Evolutionary conservation across 1,284 basidiomycete species (phyloP), one percentile per base, ranked within the genome.

Genomic region (Volvariella surrecta): DNA sequence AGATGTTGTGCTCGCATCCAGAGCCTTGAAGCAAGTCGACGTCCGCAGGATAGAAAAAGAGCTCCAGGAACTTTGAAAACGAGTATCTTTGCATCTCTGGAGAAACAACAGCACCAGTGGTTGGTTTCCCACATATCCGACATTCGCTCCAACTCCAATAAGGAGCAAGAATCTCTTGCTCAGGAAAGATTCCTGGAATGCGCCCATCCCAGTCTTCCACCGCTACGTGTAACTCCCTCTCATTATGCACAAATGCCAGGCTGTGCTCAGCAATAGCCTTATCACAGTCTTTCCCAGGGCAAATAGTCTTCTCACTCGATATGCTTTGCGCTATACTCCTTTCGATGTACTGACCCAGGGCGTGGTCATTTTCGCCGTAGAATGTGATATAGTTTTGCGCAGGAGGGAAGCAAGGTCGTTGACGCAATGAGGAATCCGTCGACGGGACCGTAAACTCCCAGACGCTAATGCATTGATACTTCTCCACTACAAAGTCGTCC

Each of bases 91-190:
- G 90, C 65, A 94, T 92, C 58, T 97, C 93, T 51, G 91, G 84
- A 1, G 91, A 92, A 32, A 98, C 81, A 15, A 85, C 84, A 45
- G 91, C 88, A 58, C 94, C 90, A 0, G 89, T 89, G 15, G 93
- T 93, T 3, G 82, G 81, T 2, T 74, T 79, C 4, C 79, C 79
- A 57, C 92, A 95, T 8, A 84, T 64, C 35, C 86, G 79, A 65
- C 94, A 97, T 39, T 84, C 85, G 59, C 86, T 92, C 91, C 92
- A 97, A 8, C 92, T 95, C 38, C 89, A 88, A 54, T 96, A 83
- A 45, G 82, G 71, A 46, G 93, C 83, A 1, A 79, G 78, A 2
- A 79, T 64, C 19, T 75, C 74, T 39, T 64, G 54, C 50, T 71
- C 70, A 37, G 68, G 67, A 21, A 67, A 61, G 31, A 69, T 70